Conservation (phyloP, 176 grass and related monocot genomes). For the Poa annua region DNA sequence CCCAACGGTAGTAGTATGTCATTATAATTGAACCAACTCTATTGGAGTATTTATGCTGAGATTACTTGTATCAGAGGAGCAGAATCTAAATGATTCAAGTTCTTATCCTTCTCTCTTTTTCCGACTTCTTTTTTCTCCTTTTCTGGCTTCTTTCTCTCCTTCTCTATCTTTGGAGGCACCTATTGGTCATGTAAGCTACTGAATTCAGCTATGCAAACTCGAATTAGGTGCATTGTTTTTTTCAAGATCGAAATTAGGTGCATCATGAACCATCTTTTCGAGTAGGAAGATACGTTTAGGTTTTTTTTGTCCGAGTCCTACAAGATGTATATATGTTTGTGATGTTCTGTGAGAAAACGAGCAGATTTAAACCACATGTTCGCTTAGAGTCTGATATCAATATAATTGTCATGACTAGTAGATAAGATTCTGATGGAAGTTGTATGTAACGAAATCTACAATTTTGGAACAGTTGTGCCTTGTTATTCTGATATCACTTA, state of each 20-base stretch:
- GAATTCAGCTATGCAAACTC: not conserved
- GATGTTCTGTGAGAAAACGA: not conserved
- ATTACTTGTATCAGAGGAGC: not conserved
- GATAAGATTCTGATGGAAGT: not conserved
- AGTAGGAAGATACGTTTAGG: not conserved
- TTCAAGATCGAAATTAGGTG: not conserved
- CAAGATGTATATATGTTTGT: not conserved
- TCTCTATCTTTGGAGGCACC: not conserved
- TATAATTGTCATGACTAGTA: not conserved
- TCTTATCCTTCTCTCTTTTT: not conserved
- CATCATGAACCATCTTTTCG: not conserved
- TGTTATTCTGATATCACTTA: not conserved
- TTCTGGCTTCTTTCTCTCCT: not conserved
- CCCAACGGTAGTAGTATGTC: not conserved
- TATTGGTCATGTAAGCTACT: not conserved
- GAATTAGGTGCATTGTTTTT: not conserved
- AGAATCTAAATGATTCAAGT: not conserved
- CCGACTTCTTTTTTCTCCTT: not conserved
- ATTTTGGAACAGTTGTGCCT: conserved; percentile 1
- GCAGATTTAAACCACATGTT: not conserved
- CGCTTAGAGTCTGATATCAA: not conserved
- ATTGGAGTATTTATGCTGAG: not conserved
- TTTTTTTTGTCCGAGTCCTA: not conserved
- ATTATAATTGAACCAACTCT: not conserved
- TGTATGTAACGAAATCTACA: not conserved